These are phyloP conservation scores for Hanseniaspora hatyaiensis DNA, from an alignment of 805 yeast species.

Conservation along the genomic window DNA sequence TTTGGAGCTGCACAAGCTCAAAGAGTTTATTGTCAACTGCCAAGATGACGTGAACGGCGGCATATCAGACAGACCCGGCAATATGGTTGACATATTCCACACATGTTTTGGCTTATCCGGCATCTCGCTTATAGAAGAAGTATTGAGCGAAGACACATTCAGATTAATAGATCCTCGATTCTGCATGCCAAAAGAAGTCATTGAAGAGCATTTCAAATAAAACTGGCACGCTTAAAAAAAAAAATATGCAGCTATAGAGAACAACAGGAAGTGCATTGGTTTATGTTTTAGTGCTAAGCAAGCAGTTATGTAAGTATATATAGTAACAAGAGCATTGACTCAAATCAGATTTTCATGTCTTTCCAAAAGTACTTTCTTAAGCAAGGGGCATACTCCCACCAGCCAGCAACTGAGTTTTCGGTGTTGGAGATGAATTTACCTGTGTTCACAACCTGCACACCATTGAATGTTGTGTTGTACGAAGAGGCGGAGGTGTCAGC, in stretches of 20 bases:
- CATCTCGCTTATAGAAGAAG: constrained; percentile 58
- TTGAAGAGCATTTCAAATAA: no score
- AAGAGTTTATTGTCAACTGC: constrained; percentile 55
- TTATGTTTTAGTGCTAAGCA: no score
- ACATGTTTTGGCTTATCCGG: constrained; percentile 88
- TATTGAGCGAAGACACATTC: constrained; percentile 52
- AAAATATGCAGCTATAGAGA: no score
- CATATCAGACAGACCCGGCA: constrained; percentile 80
- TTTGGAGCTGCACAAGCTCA: constrained; percentile 58
- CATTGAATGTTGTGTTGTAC: constrained; percentile 68
- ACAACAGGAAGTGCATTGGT: no score
- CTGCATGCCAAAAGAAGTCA: constrained; percentile 54
- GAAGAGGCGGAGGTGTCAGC: constrained; percentile 60
- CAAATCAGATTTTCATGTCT: constrained; percentile 33
- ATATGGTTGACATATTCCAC: constrained; percentile 86
- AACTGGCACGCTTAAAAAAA: no score
- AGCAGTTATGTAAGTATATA: constrained; percentile 15
- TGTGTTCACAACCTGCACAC: constrained; percentile 67
- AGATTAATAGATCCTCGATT: constrained; percentile 71
- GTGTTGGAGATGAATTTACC: constrained; percentile 40
- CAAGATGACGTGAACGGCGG: constrained; percentile 82
- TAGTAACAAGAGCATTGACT: no score
- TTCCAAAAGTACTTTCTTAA: constrained; percentile 40
- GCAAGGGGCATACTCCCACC: constrained; percentile 63
- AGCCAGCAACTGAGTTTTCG: constrained; percentile 42